A percentile compares a stretch with the other conserved stretches of the same genome.
These are phyloP conservation scores for Fusarium decemcellulare DNA, from an alignment of 2,329 filamentous ascomycete species.

Conservation along the genomic window DNA sequence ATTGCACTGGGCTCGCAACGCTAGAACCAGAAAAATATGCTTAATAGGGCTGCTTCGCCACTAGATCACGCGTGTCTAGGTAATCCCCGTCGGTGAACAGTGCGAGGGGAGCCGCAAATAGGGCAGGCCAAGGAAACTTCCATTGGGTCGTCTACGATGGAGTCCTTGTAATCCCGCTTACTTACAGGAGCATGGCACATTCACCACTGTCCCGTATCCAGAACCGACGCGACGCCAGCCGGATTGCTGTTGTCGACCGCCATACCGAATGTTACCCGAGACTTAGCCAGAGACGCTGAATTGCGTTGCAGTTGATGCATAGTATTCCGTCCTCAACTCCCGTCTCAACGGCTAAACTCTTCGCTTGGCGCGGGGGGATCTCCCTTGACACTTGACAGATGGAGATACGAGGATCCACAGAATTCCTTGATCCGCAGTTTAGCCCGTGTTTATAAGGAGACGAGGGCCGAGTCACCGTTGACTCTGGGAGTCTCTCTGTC, in stretches of 20 bases:
- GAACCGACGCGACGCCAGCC: neutral
- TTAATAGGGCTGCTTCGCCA: constrained; percentile 17
- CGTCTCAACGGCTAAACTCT: neutral
- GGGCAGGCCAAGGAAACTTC: neutral
- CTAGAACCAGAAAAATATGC: constrained; percentile 3
- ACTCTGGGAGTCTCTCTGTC: too few species aligned
- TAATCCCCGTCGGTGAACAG: neutral
- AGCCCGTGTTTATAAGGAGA: neutral
- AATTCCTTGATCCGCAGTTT: neutral
- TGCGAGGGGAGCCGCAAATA: neutral
- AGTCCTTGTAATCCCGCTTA: constrained; percentile 7
- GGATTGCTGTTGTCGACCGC: too few species aligned
- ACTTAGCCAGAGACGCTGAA: neutral
- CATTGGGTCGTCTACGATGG: too few species aligned
- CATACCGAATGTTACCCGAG: neutral
- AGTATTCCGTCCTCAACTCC: neutral
- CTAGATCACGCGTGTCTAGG: constrained; percentile 5
- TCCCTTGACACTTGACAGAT: neutral
- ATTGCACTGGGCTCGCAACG: neutral
- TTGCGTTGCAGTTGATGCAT: neutral
- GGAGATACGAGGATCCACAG: neutral
- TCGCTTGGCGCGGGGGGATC: constrained; percentile 1
- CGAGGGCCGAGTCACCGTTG: too few species aligned
- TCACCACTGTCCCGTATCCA: neutral
- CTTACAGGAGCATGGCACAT: neutral